These are phyloP conservation scores for Aureobasidium sp. DNA, from an alignment of 2,329 filamentous ascomycete species.

Conservation along the genomic window DNA sequence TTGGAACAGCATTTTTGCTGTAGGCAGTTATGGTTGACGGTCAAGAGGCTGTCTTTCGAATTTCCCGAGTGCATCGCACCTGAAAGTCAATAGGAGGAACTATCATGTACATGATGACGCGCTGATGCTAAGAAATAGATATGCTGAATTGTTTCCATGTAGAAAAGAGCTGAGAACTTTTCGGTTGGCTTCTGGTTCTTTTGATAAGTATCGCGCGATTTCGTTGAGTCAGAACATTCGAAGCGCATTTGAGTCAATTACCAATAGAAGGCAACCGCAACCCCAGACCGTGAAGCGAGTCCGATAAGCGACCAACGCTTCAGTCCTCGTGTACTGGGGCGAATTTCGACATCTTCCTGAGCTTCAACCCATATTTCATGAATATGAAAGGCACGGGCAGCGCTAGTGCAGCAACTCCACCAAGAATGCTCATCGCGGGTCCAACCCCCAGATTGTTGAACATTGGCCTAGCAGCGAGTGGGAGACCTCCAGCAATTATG, in stretches of 20 bases:
- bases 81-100: neutral
- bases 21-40: neutral
- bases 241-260: neutral
- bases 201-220: neutral
- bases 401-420: conserved; percentile 33
- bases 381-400: conserved; percentile 42
- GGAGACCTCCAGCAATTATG: conserved; percentile 36
- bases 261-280: neutral
- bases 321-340: conserved; percentile 21
- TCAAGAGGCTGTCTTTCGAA: neutral
- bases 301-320: neutral
- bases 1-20: neutral
- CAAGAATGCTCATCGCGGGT: conserved; percentile 36
- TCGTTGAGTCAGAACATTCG: neutral
- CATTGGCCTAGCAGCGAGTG: conserved; percentile 35
- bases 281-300: neutral
- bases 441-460: conserved; percentile 36
- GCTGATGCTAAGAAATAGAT: neutral
- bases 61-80: neutral
- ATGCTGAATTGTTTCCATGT: neutral
- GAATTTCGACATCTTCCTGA: conserved; percentile 41
- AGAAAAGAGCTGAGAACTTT: neutral
- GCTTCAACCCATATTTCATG: conserved; percentile 35
- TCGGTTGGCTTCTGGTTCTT: neutral
- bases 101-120: neutral